Evolutionary conservation across 2,329 filamentous ascomycete species (phyloP).

Genomic region (Trichoderma guizhouense): DNA sequence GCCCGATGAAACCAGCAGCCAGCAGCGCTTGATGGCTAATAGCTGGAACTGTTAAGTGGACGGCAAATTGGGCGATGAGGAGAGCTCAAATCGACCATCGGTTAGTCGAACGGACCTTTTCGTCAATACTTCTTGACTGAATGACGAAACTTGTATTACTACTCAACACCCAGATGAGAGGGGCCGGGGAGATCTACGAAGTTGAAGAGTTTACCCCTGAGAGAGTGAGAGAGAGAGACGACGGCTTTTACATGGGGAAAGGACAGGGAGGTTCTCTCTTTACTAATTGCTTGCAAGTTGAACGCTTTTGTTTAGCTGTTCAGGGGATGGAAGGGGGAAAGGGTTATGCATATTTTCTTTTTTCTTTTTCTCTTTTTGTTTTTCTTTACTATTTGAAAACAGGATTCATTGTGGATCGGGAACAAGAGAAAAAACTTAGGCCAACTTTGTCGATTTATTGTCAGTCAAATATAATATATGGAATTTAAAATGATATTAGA

Average conservation of each 20-base stretch:
- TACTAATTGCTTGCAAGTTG: neutral
- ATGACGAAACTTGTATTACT: slow-evolving; percentile 3
- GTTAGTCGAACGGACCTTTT: neutral
- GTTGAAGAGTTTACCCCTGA: neutral
- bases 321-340: neutral
- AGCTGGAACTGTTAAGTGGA: neutral
- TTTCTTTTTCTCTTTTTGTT: neutral
- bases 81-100: neutral
- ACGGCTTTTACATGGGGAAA: neutral
- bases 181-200: neutral
- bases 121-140: neutral
- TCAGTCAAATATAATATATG: neutral
- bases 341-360: too few relatives aligned
- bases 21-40: neutral
- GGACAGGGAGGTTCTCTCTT: neutral
- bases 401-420: neutral
- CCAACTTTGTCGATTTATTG: neutral
- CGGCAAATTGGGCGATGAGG: neutral
- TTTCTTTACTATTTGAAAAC: neutral
- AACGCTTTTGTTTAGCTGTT: neutral
- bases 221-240: neutral
- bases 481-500: neutral
- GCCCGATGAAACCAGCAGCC: slow-evolving; percentile 30
- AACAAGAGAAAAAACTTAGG: neutral
- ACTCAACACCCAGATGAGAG: neutral